A percentile compares a stretch with the other conserved stretches of the same genome.
Evolutionary conservation across 1,284 basidiomycete genomes (phyloP).

Genomic region (Cryptococcus hybrid): DNA sequence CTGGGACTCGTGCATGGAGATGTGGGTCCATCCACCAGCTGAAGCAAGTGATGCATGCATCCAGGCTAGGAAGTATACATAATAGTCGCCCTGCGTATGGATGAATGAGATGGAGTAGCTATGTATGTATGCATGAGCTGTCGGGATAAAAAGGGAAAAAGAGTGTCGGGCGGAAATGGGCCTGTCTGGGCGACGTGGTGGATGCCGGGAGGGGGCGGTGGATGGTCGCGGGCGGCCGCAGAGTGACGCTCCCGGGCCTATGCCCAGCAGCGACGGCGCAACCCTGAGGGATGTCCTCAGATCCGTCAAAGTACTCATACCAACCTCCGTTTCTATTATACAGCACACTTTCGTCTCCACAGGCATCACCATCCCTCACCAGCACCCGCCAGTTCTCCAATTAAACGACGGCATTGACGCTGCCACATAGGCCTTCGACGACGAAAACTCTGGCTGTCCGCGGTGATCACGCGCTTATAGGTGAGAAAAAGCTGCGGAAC

Average conservation of each 20-base stretch:
- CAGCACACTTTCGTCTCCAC: neutral
- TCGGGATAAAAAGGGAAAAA: neutral
- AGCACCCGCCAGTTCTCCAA: no score
- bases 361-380: neutral
- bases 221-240: neutral
- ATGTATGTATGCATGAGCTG: no score
- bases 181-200: neutral
- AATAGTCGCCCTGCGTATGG: no score
- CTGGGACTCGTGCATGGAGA: no score
- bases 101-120: no score
- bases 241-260: neutral
- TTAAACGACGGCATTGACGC: neutral
- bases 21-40: no score
- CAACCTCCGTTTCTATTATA: neutral
- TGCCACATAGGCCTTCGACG: neutral
- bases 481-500: neutral
- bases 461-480: neutral
- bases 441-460: no score
- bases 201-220: neutral
- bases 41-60: no score
- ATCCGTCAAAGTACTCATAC: neutral
- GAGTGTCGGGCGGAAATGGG: neutral
- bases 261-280: neutral
- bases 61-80: no score
- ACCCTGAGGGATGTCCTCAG: neutral